Conservation (phyloP, 352 stramenopile species). For the Aphanomyces astaci region DNA sequence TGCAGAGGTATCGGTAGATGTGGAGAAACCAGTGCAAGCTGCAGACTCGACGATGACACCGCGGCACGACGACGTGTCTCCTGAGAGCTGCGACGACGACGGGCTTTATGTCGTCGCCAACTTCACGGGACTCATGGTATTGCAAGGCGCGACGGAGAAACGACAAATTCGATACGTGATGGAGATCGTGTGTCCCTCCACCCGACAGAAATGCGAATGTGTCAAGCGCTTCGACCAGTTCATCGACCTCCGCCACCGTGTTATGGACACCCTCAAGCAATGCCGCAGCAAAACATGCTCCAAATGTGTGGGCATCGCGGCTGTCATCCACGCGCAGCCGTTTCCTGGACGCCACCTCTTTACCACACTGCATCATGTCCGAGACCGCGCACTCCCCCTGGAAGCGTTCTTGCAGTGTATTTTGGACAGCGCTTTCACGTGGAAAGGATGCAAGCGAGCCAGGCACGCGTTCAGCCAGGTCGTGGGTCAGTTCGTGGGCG, state of each 20-base stretch:
- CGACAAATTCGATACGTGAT: constrained; percentile 16
- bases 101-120: constrained; percentile 4
- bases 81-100: background rate
- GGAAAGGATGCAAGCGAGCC: background rate
- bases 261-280: background rate
- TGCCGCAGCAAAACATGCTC: background rate
- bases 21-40: background rate
- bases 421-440: constrained; percentile 2
- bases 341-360: background rate
- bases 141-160: constrained; percentile 7
- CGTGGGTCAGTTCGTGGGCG: constrained; percentile 6
- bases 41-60: background rate
- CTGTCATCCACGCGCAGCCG: background rate
- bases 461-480: background rate
- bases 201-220: constrained; percentile 1
- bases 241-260: background rate
- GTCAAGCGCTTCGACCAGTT: constrained; percentile 20
- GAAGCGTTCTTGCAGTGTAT: constrained; percentile 11
- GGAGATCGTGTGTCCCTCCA: background rate
- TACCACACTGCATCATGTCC: background rate
- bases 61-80: background rate
- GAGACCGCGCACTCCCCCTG: background rate
- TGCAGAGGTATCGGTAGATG: background rate
- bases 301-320: background rate
- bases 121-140: background rate